A percentile compares a stretch with the other conserved stretches of the same genome.
Evolutionary conservation across 75 land plant species (phyloP).

Genomic region (Chamaecyparis obtusa): DNA sequence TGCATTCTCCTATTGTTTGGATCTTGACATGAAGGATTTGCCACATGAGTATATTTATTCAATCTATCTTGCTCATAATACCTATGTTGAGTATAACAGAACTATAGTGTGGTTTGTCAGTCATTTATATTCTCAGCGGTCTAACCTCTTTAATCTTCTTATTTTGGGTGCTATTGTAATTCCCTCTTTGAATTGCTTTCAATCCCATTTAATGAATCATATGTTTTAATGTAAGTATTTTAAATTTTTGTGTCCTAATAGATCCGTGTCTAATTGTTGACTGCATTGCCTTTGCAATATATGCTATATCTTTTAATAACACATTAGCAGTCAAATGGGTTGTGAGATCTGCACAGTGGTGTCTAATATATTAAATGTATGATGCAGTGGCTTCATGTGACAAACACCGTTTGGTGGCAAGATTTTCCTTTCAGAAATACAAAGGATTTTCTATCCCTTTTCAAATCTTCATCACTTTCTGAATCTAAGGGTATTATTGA

Average conservation of each 20-base stretch:
- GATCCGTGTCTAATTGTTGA: background rate
- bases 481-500: slow-evolving; percentile 8
- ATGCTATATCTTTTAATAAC: background rate
- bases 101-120: background rate
- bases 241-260: background rate
- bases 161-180: background rate
- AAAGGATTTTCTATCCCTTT: slow-evolving; percentile 58
- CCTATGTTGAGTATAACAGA: background rate
- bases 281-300: background rate
- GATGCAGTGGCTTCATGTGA: slow-evolving; percentile 69
- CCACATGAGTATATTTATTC: background rate
- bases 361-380: slow-evolving; percentile 7
- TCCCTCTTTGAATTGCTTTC: background rate
- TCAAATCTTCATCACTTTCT: slow-evolving; percentile 9
- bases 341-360: background rate
- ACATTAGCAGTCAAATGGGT: background rate
- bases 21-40: background rate
- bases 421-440: slow-evolving; percentile 66
- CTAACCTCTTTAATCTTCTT: background rate
- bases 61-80: background rate
- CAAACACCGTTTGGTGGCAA: slow-evolving; percentile 96
- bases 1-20: background rate
- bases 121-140: background rate
- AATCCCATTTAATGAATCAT: background rate
- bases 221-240: background rate